Percentiles rank a stretch among this genome's conserved stretches.
These are phyloP conservation scores for Alternaria triticina DNA, from an alignment of 2,329 filamentous ascomycete genomes.

Conservation along the genomic window DNA sequence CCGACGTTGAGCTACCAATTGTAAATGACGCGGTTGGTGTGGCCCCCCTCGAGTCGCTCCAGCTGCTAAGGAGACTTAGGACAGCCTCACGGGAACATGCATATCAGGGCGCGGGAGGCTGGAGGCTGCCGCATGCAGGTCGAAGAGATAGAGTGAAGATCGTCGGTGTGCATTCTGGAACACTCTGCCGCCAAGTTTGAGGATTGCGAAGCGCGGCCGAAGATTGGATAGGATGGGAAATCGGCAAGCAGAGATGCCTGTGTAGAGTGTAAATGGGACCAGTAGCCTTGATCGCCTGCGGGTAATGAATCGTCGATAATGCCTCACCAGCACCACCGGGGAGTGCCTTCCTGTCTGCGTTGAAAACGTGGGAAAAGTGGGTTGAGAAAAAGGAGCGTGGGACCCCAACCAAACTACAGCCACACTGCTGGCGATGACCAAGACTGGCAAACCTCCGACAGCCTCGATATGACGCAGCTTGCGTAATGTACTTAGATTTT, in stretches of 20 bases:
- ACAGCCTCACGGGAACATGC: conserved; percentile 11
- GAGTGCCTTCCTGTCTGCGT: neutral
- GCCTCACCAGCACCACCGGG: conserved; percentile 3
- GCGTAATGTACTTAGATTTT: neutral
- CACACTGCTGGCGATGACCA: neutral
- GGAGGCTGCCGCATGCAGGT: conserved; percentile 6
- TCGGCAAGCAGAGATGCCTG: neutral
- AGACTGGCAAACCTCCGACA: neutral
- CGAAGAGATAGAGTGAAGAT: conserved; percentile 6
- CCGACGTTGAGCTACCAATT: neutral
- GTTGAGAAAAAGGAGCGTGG: conserved; percentile 6
- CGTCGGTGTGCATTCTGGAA: neutral
- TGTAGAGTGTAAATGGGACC: neutral
- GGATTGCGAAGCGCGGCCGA: conserved; percentile 2
- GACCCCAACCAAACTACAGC: neutral
- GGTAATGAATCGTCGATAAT: neutral
- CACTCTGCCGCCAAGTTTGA: neutral
- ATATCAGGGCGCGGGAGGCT: conserved; percentile 13
- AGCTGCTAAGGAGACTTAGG: conserved; percentile 3
- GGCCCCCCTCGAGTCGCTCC: neutral
- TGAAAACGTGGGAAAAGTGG: conserved; percentile 5
- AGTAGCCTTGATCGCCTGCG: neutral
- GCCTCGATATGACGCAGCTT: neutral
- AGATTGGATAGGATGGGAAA: neutral
- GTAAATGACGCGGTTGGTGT: neutral